Conservation (phyloP, 306 rosid genomes). For the Inga leiocalycina region DNA sequence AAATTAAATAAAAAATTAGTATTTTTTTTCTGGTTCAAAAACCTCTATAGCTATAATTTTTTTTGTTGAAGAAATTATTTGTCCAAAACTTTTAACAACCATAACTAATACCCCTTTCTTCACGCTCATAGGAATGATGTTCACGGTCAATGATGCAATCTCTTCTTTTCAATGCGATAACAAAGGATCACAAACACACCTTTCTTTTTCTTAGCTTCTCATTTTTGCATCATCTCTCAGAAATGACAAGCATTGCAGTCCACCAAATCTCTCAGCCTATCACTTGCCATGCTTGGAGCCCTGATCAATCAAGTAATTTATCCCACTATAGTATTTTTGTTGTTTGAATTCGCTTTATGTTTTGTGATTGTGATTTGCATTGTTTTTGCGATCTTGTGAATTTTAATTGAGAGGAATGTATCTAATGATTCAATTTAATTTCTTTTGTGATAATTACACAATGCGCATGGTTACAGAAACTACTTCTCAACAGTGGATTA, state of each 20-base stretch:
- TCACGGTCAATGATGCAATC: no score
- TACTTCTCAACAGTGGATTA: neutral
- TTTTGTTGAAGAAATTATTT: no score
- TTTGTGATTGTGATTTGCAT: neutral
- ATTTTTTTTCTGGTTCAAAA: no score
- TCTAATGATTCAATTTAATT: neutral
- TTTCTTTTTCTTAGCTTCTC: neutral
- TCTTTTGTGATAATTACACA: neutral
- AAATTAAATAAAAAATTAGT: no score
- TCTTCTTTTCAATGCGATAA: neutral
- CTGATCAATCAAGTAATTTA: conserved; percentile 12
- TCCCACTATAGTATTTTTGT: neutral
- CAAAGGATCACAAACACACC: neutral
- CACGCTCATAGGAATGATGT: neutral
- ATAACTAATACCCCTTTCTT: neutral
- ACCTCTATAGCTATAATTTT: no score
- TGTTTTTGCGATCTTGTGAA: neutral
- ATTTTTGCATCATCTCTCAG: neutral
- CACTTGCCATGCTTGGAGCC: conserved; percentile 13
- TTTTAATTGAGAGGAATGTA: neutral
- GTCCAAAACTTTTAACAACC: neutral
- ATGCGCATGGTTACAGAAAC: neutral
- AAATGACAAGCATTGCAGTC: neutral
- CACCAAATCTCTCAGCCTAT: conserved; percentile 1
- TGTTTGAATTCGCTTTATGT: neutral